Conservation (phyloP, 768 basidiomycete species). For the Ramaria rubella region DNA sequence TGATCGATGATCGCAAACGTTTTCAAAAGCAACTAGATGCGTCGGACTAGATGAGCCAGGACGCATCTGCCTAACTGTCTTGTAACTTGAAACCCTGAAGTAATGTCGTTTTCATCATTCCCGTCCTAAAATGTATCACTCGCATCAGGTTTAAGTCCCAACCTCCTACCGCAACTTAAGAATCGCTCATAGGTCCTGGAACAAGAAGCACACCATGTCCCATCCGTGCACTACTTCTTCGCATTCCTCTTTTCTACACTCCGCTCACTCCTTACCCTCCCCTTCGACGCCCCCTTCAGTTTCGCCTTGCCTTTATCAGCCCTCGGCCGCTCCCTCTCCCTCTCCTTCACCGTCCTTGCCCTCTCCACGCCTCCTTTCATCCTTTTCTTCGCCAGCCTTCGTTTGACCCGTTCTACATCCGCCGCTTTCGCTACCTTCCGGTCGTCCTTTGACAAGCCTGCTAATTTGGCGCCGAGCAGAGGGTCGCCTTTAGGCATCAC, state of each 20-base stretch:
- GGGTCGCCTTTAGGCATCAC: conserved; percentile 75
- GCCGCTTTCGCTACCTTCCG: conserved; percentile 75
- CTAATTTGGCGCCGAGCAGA: conserved; percentile 68
- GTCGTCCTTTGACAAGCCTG: conserved; percentile 73
- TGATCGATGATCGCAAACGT: too few species aligned
- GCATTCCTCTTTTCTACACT: conserved; percentile 47
- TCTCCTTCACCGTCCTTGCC: conserved; percentile 38
- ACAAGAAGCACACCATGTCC: too few species aligned
- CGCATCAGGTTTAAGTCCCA: too few species aligned
- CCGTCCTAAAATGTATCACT: too few species aligned
- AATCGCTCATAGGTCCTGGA: too few species aligned
- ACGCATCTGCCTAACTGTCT: too few species aligned
- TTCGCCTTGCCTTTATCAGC: conserved; percentile 23
- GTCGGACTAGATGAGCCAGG: too few species aligned
- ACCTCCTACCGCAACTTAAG: too few species aligned
- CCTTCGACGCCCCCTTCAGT: conserved; percentile 41
- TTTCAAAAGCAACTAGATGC: too few species aligned
- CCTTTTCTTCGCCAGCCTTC: conserved; percentile 89
- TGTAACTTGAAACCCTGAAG: too few species aligned
- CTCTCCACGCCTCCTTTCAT: conserved; percentile 36
- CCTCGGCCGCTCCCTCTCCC: conserved; percentile 18
- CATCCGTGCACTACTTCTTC: conserved; percentile 59
- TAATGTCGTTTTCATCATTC: too few species aligned
- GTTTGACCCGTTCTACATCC: conserved; percentile 73
- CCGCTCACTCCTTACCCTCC: conserved; percentile 48